phyloP scores from a whole-genome alignment of 306 rosid genomes.

The Amphicarpaea edgeworthii region DNA sequence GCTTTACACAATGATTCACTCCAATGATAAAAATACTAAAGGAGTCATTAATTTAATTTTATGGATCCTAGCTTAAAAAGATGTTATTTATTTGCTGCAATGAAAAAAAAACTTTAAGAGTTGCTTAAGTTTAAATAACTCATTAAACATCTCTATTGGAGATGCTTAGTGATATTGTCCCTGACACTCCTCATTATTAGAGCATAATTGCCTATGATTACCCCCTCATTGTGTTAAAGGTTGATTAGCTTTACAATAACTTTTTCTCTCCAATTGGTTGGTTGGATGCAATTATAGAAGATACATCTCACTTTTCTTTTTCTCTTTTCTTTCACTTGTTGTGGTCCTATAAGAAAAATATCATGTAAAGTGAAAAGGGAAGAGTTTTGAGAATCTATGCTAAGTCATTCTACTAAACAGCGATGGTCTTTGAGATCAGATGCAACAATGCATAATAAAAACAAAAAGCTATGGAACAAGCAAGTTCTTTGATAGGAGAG shows the following conservation, averaged over 20 bases:
- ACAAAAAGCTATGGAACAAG: constrained; percentile 42
- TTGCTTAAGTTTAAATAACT: no score
- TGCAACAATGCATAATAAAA: constrained; percentile 44
- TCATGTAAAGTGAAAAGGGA: constrained; percentile 45
- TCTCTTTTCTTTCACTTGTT: constrained; percentile 17
- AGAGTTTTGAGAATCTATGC: constrained; percentile 33
- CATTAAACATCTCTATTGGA: no score
- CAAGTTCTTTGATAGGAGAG: constrained; percentile 52
- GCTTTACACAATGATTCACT: no score
- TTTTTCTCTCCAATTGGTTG: constrained; percentile 12
- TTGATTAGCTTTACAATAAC: constrained; percentile 1
- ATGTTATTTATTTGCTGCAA: no score
- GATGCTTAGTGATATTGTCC: no score
- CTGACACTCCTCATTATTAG: no score
- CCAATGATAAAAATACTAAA: no score
- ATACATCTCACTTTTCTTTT: constrained; percentile 26
- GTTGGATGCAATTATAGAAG: constrained; percentile 14
- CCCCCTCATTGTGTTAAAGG: constrained; percentile 21
- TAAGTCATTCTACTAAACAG: constrained; percentile 29
- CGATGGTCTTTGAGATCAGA: constrained; percentile 32
- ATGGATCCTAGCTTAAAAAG: no score
- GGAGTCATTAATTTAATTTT: no score
- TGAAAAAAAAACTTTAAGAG: no score
- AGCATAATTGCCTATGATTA: neutral
- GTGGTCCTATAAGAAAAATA: constrained; percentile 40